phyloP scores from a whole-genome alignment of 2,329 filamentous ascomycete genomes.

The Leptodontidium sp. region DNA sequence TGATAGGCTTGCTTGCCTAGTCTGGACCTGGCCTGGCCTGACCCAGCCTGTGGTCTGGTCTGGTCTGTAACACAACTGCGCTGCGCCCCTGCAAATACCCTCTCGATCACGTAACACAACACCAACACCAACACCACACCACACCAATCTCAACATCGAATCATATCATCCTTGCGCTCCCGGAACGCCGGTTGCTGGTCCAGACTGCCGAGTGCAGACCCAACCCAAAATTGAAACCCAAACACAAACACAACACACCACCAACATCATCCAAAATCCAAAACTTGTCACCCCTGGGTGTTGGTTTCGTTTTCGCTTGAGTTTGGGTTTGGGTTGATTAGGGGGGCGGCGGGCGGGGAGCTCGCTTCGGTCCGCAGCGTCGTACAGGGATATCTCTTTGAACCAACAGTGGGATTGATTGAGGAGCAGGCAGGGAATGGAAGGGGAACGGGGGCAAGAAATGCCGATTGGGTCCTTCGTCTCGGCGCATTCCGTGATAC shows the following conservation, averaged over 20 bases:
- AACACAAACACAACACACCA: not conserved
- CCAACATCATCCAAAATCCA: not conserved
- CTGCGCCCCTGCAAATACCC: constrained; percentile 15
- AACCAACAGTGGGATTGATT: constrained; percentile 14
- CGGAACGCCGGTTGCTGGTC: not conserved
- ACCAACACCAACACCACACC: not conserved
- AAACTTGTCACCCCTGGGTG: constrained; percentile 6
- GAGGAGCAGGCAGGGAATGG: not conserved
- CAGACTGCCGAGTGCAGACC: not conserved
- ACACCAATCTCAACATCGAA: not conserved
- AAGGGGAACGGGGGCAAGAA: not conserved
- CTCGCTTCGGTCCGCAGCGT: constrained; percentile 25
- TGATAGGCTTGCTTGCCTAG: no score
- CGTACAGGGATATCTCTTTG: constrained; percentile 11
- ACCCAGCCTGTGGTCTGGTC: not conserved
- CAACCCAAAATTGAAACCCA: no score
- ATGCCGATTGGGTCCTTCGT: not conserved
- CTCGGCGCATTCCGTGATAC: constrained; percentile 6
- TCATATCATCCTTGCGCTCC: constrained; percentile 8
- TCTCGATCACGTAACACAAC: constrained; percentile 13
- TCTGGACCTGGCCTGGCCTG: no score
- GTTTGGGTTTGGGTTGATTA: not conserved
- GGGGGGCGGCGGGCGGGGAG: not conserved
- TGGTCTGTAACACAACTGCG: constrained; percentile 8
- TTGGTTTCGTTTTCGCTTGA: constrained; percentile 5